Evolutionary conservation across 495 filamentous ascomycete species (phyloP), one percentile per base, ranked within the genome.

Genomic region (Xylaria venustula): DNA sequence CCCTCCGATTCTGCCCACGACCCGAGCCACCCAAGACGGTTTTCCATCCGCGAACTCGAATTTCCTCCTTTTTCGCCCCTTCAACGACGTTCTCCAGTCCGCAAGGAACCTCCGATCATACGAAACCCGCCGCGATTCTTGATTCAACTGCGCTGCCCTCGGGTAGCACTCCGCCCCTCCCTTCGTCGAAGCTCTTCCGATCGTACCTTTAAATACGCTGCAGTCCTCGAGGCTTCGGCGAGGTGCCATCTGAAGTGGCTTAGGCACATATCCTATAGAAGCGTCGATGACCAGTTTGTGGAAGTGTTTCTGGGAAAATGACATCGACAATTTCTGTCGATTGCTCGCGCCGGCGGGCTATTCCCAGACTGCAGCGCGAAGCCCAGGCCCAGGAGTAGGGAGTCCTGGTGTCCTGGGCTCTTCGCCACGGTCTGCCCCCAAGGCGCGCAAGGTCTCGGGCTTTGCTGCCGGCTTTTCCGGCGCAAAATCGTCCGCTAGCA

Each of bases 201-300:
- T 71, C 71, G 78, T 77, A 79, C 86, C 84, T 88, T 88, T 90
- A 91, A 89, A 92, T 67, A 92, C 67, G 91, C 91, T 87, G 90
- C 91, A 84, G 77, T 83, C 88, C 88, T 63, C 60, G 86, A 86
- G 89, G 77, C 78, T 87, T 83, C 87, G 86, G 89, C 88, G 89
- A 93, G 91, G 92, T 86, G 88, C 83, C 71, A 73, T 64, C 78
- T 73, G 85, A 87, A 85, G 82, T 80, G 82, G 81, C 78, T 80
- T 81, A 85, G 83, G 62, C 59, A 62, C 67, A 70, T 36, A 63
- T 71, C 67, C 69, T 72, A 61, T 67, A 68, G 70, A 40, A 76
- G 71, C 78, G 82, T 89, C 87, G 87, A 98, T 98, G 95, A 97
- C 90, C 84, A 88, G 89, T 78, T 86, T 98, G 72, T 97, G 94